Percentiles rank a stretch among this genome's conserved stretches.
These are phyloP conservation scores for Aspergillus hortae DNA, from an alignment of 2,329 filamentous ascomycete species.

Conservation along the genomic window DNA sequence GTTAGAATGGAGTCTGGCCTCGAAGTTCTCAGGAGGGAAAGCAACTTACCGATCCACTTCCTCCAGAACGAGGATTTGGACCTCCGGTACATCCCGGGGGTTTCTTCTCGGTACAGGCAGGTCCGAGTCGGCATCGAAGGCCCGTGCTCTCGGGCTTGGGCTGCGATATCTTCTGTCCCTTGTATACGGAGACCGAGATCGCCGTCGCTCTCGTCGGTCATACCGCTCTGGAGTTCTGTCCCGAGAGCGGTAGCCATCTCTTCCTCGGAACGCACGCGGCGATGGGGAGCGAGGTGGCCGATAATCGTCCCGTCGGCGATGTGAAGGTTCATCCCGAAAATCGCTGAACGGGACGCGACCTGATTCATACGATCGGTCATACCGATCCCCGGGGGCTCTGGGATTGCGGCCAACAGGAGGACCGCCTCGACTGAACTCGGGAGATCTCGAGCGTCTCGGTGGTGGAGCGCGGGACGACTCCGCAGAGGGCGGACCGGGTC, in stretches of 20 bases:
- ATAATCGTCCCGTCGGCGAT: constrained; percentile 60
- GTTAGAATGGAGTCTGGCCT: neutral
- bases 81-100: constrained; percentile 76
- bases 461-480: constrained; percentile 34
- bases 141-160: constrained; percentile 60
- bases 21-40: neutral
- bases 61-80: constrained; percentile 80
- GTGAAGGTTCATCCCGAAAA: constrained; percentile 46
- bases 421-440: constrained; percentile 54
- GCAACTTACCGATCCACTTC: constrained; percentile 59
- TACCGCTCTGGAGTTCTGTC: constrained; percentile 48
- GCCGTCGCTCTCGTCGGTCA: constrained; percentile 54
- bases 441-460: constrained; percentile 58
- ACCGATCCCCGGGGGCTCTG: constrained; percentile 39
- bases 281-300: constrained; percentile 59
- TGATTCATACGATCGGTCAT: constrained; percentile 38
- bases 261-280: constrained; percentile 56
- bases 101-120: constrained; percentile 71
- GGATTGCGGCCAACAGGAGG: constrained; percentile 27
- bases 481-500: constrained; percentile 44
- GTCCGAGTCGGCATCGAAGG: constrained; percentile 56
- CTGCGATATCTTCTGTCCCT: constrained; percentile 65
- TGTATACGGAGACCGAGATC: constrained; percentile 67
- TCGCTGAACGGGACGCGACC: constrained; percentile 44
- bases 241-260: constrained; percentile 59